These are phyloP conservation scores for Cyclocybe aegerita DNA, from an alignment of 768 basidiomycete species.

Conservation along the genomic window DNA sequence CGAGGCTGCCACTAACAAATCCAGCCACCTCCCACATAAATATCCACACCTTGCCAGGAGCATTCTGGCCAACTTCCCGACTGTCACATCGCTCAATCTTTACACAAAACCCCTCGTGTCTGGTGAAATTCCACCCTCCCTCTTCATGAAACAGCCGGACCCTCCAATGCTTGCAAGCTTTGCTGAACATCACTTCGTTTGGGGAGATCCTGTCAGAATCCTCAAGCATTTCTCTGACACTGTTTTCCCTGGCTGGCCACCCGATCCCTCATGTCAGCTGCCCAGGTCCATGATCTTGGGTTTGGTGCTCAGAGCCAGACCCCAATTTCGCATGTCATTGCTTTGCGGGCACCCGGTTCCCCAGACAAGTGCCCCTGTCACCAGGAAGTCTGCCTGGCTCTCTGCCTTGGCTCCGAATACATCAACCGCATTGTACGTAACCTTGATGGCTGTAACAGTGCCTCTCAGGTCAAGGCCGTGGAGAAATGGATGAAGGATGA, in stretches of 20 bases:
- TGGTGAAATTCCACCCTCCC: background rate
- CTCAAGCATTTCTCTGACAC: background rate
- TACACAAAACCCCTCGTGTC: background rate
- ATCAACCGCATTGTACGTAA: too few species aligned
- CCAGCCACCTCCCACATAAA: background rate
- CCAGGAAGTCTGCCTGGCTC: too few species aligned
- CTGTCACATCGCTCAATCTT: background rate
- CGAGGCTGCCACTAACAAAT: background rate
- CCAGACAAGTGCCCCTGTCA: slow-evolving; percentile 1
- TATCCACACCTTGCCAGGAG: background rate
- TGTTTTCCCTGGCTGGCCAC: slow-evolving; percentile 1
- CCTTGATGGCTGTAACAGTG: too few species aligned
- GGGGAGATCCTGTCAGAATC: background rate
- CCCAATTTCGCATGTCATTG: background rate
- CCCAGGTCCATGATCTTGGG: background rate
- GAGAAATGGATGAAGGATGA: too few species aligned
- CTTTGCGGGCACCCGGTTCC: slow-evolving; percentile 5
- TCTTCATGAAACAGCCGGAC: background rate
- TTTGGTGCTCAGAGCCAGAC: background rate
- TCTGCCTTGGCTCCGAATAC: too few species aligned
- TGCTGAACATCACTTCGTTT: background rate
- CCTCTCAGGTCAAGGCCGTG: too few species aligned
- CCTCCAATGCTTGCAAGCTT: background rate
- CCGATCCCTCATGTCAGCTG: background rate
- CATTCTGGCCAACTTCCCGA: background rate